Conservation (phyloP, 78 protist genomes). For the Dictyostelium citrinum region DNA sequence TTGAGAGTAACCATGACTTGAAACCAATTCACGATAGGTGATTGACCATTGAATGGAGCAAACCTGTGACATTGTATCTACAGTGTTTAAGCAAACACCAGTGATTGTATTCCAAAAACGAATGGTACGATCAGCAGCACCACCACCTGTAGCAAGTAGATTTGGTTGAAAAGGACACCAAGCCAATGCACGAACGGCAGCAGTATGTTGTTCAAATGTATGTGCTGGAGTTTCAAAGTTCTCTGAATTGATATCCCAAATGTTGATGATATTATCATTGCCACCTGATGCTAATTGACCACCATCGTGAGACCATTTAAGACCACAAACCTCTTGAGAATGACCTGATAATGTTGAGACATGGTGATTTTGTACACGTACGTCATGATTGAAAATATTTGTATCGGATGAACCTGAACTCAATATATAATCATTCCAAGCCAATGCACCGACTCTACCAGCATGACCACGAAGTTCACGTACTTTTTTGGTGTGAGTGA, state of each 20-base stretch:
- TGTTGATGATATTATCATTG: slow-evolving; percentile 98
- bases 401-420: slow-evolving; percentile 94
- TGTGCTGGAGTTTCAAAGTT: slow-evolving; percentile 73
- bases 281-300: slow-evolving; percentile 98
- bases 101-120: slow-evolving; percentile 98
- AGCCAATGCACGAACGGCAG: slow-evolving; percentile 99
- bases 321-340: slow-evolving; percentile 95
- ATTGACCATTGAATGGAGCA: slow-evolving; percentile 96
- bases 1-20: slow-evolving; percentile 98
- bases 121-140: slow-evolving; percentile 98
- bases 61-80: slow-evolving; percentile 98
- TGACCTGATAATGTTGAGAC: slow-evolving; percentile 72
- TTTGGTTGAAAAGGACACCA: slow-evolving; percentile 98
- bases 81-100: slow-evolving; percentile 87
- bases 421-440: slow-evolving; percentile 97
- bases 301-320: slow-evolving; percentile 98
- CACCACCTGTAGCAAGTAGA: slow-evolving; percentile 99
- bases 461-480: slow-evolving; percentile 96
- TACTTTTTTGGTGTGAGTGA: slow-evolving; percentile 64
- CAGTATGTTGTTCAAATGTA: slow-evolving; percentile 84
- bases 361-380: slow-evolving; percentile 90
- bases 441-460: slow-evolving; percentile 95
- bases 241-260: slow-evolving; percentile 89
- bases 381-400: slow-evolving; percentile 94
- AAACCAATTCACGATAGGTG: slow-evolving; percentile 94